Conservation (phyloP, 495 filamentous ascomycete species). For the Hypoxylon subgilvum region DNA sequence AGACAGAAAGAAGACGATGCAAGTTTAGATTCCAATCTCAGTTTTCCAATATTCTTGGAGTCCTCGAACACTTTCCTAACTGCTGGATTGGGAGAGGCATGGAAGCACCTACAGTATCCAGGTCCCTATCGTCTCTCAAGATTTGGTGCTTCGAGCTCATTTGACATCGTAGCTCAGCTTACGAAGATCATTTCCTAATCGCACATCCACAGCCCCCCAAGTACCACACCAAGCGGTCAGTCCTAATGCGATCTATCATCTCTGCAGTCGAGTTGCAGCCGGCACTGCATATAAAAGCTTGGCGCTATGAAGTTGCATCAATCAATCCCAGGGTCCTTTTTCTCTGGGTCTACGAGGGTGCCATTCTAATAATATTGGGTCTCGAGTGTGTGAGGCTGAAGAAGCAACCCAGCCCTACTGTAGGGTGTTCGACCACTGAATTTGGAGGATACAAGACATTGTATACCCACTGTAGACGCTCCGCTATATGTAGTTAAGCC, state of each 20-base stretch:
- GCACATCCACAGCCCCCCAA: neutral
- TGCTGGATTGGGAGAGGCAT: no score
- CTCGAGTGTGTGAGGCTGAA: neutral
- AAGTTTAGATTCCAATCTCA: no score
- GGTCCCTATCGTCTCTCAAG: neutral
- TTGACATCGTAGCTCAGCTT: constrained; percentile 14
- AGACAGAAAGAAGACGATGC: neutral
- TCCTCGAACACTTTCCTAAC: no score
- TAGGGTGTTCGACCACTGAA: no score
- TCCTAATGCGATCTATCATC: constrained; percentile 6
- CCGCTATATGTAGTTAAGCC: no score
- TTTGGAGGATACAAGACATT: no score
- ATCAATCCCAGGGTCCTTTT: neutral
- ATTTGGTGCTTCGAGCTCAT: constrained; percentile 13
- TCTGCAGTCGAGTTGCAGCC: constrained; percentile 1
- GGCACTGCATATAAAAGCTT: constrained; percentile 6
- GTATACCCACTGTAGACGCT: no score
- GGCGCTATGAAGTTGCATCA: neutral
- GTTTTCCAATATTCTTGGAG: no score
- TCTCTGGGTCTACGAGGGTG: neutral
- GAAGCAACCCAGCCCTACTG: neutral
- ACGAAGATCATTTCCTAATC: constrained; percentile 15
- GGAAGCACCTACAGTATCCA: neutral
- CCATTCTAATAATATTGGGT: no score
- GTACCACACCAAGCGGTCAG: constrained; percentile 1